A percentile compares a stretch with the other conserved stretches of the same genome.
Evolutionary conservation across 495 filamentous ascomycete genomes (phyloP).

Genomic region (Daldinia decipiens): DNA sequence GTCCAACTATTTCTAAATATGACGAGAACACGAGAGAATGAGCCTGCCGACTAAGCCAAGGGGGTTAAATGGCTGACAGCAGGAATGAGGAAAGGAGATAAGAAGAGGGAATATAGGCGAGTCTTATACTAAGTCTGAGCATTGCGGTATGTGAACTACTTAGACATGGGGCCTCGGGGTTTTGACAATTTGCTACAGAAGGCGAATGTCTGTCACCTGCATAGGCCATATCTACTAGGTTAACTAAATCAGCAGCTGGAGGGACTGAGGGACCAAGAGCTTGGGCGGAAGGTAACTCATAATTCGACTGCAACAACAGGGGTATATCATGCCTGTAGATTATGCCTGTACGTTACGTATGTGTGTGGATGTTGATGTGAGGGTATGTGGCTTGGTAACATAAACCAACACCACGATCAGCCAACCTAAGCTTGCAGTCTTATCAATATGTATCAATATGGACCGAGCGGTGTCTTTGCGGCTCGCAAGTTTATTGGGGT

Average conservation of each 20-base stretch:
- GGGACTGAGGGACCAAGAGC: background rate
- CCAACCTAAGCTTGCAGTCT: constrained; percentile 29
- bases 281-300: constrained; percentile 12
- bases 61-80: constrained; percentile 18
- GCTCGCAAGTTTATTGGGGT: constrained; percentile 38
- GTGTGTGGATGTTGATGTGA: constrained; percentile 5
- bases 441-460: constrained; percentile 18
- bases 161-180: constrained; percentile 7
- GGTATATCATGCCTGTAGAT: constrained; percentile 28
- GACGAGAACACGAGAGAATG: constrained; percentile 14
- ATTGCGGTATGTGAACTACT: constrained; percentile 15
- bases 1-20: constrained; percentile 18
- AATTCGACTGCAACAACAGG: constrained; percentile 21
- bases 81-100: constrained; percentile 18
- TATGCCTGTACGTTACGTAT: constrained; percentile 19
- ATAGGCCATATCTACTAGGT: constrained; percentile 23
- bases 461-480: constrained; percentile 26
- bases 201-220: constrained; percentile 29
- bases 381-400: constrained; percentile 28
- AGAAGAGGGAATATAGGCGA: constrained; percentile 15
- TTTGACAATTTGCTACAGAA: constrained; percentile 23
- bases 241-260: background rate
- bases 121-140: constrained; percentile 41
- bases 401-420: background rate
- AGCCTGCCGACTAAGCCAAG: constrained; percentile 16